Evolutionary conservation across 2,329 filamentous ascomycete genomes (phyloP), one percentile per base, ranked within the genome.

Genomic region (Sporothrix sp.): DNA sequence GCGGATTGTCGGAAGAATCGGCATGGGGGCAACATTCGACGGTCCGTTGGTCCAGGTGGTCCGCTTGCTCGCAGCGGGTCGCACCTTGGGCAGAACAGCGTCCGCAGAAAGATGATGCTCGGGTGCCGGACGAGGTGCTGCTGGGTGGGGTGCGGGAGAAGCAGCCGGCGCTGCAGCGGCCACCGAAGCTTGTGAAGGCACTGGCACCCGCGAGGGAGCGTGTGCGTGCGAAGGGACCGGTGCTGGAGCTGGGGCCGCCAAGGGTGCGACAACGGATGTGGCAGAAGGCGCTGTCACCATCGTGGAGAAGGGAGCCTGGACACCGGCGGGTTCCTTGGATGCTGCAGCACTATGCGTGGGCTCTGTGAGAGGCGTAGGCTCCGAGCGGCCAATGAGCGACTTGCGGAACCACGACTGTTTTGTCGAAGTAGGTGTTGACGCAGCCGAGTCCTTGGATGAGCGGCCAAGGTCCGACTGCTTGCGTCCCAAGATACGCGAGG

Each of bases 321-420:
- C 16, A 9, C 43, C 33, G 1, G 52, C 21, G 16, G 47, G 27
- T 8, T 54, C 54, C 25, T 53, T 54, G 14, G 51, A 36, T 4
- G 23, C 30, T 2, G 48, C 30, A 25, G n/a, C n/a, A n/a, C n/a
- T n/a, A n/a, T 16, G 28, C n/a, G 25, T 10, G 6, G 25, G 25
- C 8, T 86, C 83, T 10, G 54, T 21, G n/a, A n/a, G n/a, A n/a
- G n/a, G n/a, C 7, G 79, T 73, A 58, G 75, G 82, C 43, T 87
- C 84, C 40, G 84, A 82, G 53, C 86, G 79, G 52, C 85, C 84
- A 62, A 96, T 94, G 52, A 98, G 75, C 11, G 93, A 97, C 65
- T 95, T 89, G 58, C 93, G 81, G 69, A 98, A 96, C 93, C 93
- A 98, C 0, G 91, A 97, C 21, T 87, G 86, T 70, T 96, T 96